Evolutionary conservation across 2,329 filamentous ascomycete species (phyloP).

Genomic region (Phoma sp.): DNA sequence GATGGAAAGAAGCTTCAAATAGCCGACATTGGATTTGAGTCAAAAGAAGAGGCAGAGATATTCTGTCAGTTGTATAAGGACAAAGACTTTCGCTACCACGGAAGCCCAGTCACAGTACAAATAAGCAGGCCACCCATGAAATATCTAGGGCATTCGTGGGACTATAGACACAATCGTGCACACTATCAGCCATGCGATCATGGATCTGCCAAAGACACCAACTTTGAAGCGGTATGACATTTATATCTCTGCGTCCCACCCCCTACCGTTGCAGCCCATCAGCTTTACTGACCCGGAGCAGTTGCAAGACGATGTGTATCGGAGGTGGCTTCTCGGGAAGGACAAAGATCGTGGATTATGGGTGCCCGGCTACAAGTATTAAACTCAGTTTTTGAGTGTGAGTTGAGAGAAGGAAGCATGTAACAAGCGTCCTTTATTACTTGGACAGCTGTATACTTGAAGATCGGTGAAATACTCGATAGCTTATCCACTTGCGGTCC

Average conservation of each 20-base stretch:
- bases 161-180: not conserved
- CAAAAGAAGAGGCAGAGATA: not conserved
- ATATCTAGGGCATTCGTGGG: not conserved
- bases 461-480: too few species aligned
- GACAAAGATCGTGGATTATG: not conserved
- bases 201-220: not conserved
- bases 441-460: too few species aligned
- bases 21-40: not conserved
- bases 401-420: not conserved
- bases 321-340: not conserved
- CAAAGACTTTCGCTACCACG: not conserved
- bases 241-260: too few species aligned
- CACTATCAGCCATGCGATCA: not conserved
- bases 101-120: not conserved
- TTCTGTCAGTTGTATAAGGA: not conserved
- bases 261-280: too few species aligned
- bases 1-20: too few species aligned
- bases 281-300: not conserved
- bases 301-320: not conserved
- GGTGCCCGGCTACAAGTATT: not conserved
- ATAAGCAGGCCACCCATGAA: not conserved
- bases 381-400: not conserved
- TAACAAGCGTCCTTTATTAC: not conserved
- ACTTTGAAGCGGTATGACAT: not conserved
- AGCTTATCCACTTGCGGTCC: too few species aligned